Percentiles rank a stretch among this genome's conserved stretches.
phyloP scores from a whole-genome alignment of 2,329 filamentous ascomycete genomes.

The Cadophora gregata region DNA sequence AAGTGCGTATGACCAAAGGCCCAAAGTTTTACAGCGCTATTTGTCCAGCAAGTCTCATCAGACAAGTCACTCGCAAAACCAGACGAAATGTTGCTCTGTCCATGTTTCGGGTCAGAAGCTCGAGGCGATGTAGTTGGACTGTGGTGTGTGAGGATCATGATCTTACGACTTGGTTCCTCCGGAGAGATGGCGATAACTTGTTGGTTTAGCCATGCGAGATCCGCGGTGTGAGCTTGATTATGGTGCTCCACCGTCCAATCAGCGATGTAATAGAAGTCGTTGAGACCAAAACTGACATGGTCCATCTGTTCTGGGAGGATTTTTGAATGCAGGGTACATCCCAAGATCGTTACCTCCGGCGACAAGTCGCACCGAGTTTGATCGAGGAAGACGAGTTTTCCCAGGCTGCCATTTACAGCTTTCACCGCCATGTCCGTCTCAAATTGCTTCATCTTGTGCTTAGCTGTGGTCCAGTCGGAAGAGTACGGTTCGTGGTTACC shows the following conservation, averaged over 20 bases:
- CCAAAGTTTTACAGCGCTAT: conserved; percentile 47
- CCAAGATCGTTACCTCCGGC: conserved; percentile 48
- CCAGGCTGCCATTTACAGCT: conserved; percentile 38
- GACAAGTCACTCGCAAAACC: conserved; percentile 61
- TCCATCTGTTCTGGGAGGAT: conserved; percentile 47
- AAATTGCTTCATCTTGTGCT: conserved; percentile 22
- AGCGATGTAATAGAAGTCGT: conserved; percentile 24
- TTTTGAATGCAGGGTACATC: conserved; percentile 56
- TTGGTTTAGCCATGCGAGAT: conserved; percentile 48
- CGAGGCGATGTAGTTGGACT: conserved; percentile 38
- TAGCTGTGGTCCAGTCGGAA: conserved; percentile 42
- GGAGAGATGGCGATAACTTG: conserved; percentile 44
- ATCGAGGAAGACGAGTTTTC: conserved; percentile 46
- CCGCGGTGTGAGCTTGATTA: conserved; percentile 26
- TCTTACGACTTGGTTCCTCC: conserved; percentile 41
- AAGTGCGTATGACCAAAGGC: conserved; percentile 54
- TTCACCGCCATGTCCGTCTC: neutral
- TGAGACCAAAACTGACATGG: conserved; percentile 18
- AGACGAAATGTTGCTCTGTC: conserved; percentile 38
- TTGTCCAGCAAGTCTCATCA: conserved; percentile 32
- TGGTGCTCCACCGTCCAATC: conserved; percentile 24
- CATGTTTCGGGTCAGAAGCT: conserved; percentile 17
- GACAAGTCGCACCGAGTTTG: conserved; percentile 46
- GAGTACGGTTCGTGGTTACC: conserved; percentile 56
- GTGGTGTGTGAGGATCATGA: conserved; percentile 49